phyloP scores from a whole-genome alignment of 108 stramenopile genomes.

The Discostella stelligeroides region DNA sequence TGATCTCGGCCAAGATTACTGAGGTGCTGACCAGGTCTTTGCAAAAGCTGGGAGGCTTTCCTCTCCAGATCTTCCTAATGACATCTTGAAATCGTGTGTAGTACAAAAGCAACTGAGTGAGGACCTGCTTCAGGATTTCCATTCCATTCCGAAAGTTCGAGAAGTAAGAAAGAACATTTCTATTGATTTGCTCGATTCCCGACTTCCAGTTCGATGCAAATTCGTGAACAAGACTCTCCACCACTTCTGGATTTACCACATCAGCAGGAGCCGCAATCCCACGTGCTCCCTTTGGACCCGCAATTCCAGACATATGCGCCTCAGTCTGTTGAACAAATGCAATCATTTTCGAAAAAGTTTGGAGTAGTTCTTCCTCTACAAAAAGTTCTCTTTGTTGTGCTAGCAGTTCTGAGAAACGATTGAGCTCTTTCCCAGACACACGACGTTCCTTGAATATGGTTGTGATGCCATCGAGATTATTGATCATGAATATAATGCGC shows the following conservation, averaged over 20 bases:
- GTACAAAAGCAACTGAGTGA: conserved; percentile 95
- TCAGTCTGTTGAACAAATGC: conserved; percentile 97
- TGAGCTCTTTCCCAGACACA: conserved; percentile 89
- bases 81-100: conserved; percentile 98
- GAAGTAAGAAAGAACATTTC: conserved; percentile 94
- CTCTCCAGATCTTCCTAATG: conserved; percentile 87
- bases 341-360: conserved; percentile 93
- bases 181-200: conserved; percentile 93
- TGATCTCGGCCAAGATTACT: conserved; percentile 95
- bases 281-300: conserved; percentile 48
- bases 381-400: conserved; percentile 92
- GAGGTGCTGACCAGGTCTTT: conserved; percentile 95
- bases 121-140: conserved; percentile 98
- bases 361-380: conserved; percentile 94
- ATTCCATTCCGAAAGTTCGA: conserved; percentile 97
- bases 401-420: conserved; percentile 88
- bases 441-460: conserved; percentile 94
- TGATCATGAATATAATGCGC: conserved; percentile 93
- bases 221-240: conserved; percentile 89
- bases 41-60: conserved; percentile 86
- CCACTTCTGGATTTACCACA: conserved; percentile 81
- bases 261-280: conserved; percentile 53
- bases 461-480: conserved; percentile 94
- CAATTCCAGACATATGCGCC: conserved; percentile 62
- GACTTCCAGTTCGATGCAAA: conserved; percentile 94